Evolutionary conservation across 208 protist genomes (phyloP).

Genomic region (Leishmania tarentolae): DNA sequence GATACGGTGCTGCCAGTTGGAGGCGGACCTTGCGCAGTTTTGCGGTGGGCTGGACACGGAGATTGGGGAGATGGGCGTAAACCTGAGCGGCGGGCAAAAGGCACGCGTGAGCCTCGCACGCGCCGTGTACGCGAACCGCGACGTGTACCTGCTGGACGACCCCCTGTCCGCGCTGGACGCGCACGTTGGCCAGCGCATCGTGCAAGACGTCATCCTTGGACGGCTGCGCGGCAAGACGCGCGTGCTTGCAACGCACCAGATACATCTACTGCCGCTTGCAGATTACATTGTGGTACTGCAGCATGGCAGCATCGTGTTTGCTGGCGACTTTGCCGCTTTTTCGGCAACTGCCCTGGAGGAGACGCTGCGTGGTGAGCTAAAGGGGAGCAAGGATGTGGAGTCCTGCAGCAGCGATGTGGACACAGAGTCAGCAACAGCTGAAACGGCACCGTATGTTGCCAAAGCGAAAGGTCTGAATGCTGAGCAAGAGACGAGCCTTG

Average conservation of each 20-base stretch:
- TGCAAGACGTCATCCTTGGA: constrained; percentile 56
- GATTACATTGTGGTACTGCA: constrained; percentile 89
- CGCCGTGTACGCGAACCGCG: constrained; percentile 84
- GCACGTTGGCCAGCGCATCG: constrained; percentile 63
- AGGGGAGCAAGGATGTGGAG: not conserved
- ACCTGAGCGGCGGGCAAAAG: constrained; percentile 91
- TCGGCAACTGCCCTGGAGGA: constrained; percentile 28
- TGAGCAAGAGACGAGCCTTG: not conserved
- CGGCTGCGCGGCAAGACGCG: constrained; percentile 79
- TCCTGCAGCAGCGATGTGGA: not conserved
- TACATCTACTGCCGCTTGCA: constrained; percentile 84
- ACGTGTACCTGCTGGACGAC: constrained; percentile 93
- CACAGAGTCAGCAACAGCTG: not conserved
- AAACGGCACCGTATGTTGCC: not conserved
- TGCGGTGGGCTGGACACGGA: constrained; percentile 87
- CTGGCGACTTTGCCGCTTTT: constrained; percentile 43
- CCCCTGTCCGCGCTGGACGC: constrained; percentile 93
- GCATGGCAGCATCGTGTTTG: constrained; percentile 55
- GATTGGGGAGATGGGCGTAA: constrained; percentile 89
- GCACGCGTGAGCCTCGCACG: constrained; percentile 85
- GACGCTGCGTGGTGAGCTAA: not conserved
- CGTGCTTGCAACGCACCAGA: constrained; percentile 94
- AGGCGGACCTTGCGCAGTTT: constrained; percentile 82
- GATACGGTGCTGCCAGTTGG: constrained; percentile 72
- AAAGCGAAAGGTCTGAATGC: not conserved